Percentiles rank a stretch among this genome's conserved stretches.
Conservation (phyloP, 768 basidiomycete species). For the Saitozyma podzolica region DNA sequence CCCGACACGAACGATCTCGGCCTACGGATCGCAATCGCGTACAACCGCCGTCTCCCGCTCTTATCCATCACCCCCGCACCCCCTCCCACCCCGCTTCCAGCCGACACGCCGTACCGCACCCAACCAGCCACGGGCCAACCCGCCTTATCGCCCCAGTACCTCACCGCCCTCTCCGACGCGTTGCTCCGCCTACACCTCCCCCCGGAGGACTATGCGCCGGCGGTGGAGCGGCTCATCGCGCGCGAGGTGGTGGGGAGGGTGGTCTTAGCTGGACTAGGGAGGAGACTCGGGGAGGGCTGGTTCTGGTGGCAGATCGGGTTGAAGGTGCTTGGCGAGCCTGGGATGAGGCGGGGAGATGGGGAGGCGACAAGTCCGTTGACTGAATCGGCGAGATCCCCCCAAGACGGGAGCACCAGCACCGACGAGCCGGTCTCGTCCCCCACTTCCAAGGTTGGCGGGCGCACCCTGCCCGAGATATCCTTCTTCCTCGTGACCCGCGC, state of each 20-base stretch:
- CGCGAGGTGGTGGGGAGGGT: slow-evolving; percentile 81
- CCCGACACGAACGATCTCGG: not conserved
- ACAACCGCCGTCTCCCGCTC: slow-evolving; percentile 36
- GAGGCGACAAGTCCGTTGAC: too few species aligned
- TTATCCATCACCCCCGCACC: slow-evolving; percentile 12
- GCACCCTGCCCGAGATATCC: not conserved
- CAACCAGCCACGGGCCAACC: slow-evolving; percentile 10
- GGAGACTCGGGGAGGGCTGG: slow-evolving; percentile 81
- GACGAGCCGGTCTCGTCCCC: too few species aligned
- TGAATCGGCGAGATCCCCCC: too few species aligned
- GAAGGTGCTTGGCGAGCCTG: slow-evolving; percentile 60
- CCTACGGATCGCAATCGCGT: slow-evolving; percentile 7
- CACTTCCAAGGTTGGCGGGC: too few species aligned
- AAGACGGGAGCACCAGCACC: too few species aligned
- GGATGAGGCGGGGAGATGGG: not conserved
- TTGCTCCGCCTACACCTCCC: slow-evolving; percentile 74
- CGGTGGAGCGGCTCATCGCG: slow-evolving; percentile 70
- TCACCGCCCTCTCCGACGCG: slow-evolving; percentile 61
- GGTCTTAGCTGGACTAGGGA: slow-evolving; percentile 61
- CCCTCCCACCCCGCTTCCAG: not conserved
- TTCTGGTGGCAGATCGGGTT: slow-evolving; percentile 75
- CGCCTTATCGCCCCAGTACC: slow-evolving; percentile 35
- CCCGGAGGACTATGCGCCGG: slow-evolving; percentile 69
- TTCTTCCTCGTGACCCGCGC: not conserved
- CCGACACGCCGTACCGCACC: slow-evolving; percentile 1